These are phyloP conservation scores for Crithidia fasciculata DNA, from an alignment of 208 protist genomes.

Conservation along the genomic window DNA sequence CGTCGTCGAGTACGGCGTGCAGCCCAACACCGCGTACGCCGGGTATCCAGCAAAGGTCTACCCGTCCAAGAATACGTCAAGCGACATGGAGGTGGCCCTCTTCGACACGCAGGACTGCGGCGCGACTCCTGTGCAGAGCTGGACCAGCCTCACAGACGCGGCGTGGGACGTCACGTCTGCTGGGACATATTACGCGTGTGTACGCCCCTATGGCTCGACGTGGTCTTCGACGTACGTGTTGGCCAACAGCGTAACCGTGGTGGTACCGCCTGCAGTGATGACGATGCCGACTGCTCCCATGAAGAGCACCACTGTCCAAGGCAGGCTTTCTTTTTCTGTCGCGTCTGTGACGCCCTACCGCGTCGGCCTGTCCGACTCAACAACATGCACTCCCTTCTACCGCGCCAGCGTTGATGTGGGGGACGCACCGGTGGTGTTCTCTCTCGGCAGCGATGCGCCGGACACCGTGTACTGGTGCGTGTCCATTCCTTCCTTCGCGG, in stretches of 20 bases:
- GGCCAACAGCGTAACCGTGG: constrained; percentile 1
- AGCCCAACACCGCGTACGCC: not conserved
- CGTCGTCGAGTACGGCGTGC: constrained; percentile 5
- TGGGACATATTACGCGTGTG: constrained; percentile 20
- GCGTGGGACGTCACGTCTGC: not conserved
- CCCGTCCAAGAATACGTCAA: constrained; percentile 4
- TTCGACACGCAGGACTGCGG: constrained; percentile 2
- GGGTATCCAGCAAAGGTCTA: not conserved
- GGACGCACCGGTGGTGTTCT: not conserved
- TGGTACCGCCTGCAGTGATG: not conserved
- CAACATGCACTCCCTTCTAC: not conserved
- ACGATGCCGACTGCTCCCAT: not conserved
- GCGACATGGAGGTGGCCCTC: constrained; percentile 15
- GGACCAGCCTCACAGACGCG: constrained; percentile 1
- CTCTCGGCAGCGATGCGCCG: not conserved
- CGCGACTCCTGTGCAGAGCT: not conserved
- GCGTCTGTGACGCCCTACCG: too few species aligned
- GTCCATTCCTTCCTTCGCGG: not conserved
- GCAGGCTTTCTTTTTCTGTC: too few species aligned
- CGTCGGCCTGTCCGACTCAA: not conserved
- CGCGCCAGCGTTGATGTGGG: not conserved
- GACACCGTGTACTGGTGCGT: constrained; percentile 12
- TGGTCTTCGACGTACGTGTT: not conserved
- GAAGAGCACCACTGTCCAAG: too few species aligned
- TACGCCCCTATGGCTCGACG: not conserved